Conservation (phyloP, 345 rosid genomes). For the Eutrema yunnanense region DNA sequence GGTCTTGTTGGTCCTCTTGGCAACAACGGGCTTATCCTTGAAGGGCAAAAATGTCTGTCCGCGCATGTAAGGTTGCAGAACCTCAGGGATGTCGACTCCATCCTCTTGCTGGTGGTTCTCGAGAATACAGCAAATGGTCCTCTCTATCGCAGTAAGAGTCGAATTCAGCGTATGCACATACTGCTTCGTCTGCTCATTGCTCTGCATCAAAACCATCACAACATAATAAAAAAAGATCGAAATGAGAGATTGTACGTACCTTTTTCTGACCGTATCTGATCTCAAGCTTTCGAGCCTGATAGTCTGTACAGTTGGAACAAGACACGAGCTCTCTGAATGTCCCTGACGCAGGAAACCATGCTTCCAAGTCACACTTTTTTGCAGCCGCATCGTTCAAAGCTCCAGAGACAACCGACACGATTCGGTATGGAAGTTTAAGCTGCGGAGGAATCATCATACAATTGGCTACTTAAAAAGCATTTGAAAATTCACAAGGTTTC, state of each 20-base stretch:
- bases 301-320: slow-evolving; percentile 86
- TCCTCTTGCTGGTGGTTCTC: slow-evolving; percentile 81
- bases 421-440: slow-evolving; percentile 75
- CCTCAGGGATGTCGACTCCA: slow-evolving; percentile 81
- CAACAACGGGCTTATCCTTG: slow-evolving; percentile 42
- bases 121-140: slow-evolving; percentile 85
- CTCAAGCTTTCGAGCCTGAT: slow-evolving; percentile 79
- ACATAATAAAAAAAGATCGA: neutral
- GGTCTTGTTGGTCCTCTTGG: neutral
- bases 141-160: slow-evolving; percentile 84
- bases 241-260: slow-evolving; percentile 28
- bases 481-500: no score
- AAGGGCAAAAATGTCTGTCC: slow-evolving; percentile 74
- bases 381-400: slow-evolving; percentile 92
- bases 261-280: slow-evolving; percentile 89
- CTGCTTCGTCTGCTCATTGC: slow-evolving; percentile 70
- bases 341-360: slow-evolving; percentile 85
- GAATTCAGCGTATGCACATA: slow-evolving; percentile 83
- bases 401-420: slow-evolving; percentile 84
- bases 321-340: slow-evolving; percentile 83
- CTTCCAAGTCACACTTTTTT: slow-evolving; percentile 89
- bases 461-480: neutral
- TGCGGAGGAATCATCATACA: slow-evolving; percentile 30
- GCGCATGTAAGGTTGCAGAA: slow-evolving; percentile 50
- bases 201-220: slow-evolving; percentile 33